Evolutionary conservation across 805 yeast genomes (phyloP).

Genomic region (Aciculoconidium aculeatum): DNA sequence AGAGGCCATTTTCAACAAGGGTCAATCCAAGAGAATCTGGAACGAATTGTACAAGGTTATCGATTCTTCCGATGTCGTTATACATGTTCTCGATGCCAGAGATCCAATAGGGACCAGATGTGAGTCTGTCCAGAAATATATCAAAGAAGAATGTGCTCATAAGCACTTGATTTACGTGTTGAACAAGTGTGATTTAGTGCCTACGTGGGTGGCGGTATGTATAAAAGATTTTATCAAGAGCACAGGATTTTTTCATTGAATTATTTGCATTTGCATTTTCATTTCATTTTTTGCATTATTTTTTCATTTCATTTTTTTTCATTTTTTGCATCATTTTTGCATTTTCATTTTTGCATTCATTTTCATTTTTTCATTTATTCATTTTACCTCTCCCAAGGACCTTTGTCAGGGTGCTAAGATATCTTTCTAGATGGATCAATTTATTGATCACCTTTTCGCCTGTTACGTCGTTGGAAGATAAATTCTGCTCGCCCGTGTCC

Average conservation of each 20-base stretch:
- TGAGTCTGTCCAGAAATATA: constrained; percentile 86
- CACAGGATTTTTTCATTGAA: too few species aligned
- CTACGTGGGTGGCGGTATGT: constrained; percentile 99
- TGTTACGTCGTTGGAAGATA: constrained; percentile 97
- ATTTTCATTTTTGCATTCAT: background rate
- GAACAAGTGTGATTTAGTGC: constrained; percentile 97
- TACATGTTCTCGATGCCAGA: constrained; percentile 95
- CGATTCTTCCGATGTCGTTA: constrained; percentile 95
- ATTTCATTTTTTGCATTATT: constrained; percentile 2
- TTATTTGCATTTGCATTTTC: constrained; percentile 5
- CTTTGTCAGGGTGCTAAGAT: constrained; percentile 69
- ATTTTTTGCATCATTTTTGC: too few species aligned
- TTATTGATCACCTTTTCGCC: constrained; percentile 54
- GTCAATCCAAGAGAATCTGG: constrained; percentile 98
- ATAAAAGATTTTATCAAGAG: constrained; percentile 10
- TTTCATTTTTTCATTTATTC: constrained; percentile 8
- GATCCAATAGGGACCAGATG: constrained; percentile 97
- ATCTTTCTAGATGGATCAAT: too few species aligned
- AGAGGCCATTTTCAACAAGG: constrained; percentile 93
- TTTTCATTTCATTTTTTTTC: constrained; percentile 8
- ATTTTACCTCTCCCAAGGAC: constrained; percentile 64
- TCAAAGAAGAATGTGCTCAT: constrained; percentile 90
- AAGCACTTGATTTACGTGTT: constrained; percentile 91
- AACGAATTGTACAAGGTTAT: constrained; percentile 94
- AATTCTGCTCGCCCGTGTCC: constrained; percentile 55